Percentiles rank a stretch among this genome's conserved stretches.
These are phyloP conservation scores for Mallotus nudiflorus DNA, from an alignment of 345 rosid genomes.

Conservation along the genomic window DNA sequence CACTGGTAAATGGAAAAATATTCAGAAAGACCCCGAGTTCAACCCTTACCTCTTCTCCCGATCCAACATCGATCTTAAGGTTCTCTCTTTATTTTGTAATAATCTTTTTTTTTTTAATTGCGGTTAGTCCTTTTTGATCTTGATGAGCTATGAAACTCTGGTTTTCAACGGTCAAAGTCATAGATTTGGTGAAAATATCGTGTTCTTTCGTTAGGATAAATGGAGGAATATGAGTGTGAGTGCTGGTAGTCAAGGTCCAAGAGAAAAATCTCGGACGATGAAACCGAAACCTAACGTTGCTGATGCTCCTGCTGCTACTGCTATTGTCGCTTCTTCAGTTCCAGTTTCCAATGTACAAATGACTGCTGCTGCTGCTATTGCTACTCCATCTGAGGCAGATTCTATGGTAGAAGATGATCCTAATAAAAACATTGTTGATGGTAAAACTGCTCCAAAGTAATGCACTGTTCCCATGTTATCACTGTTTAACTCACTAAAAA, in stretches of 20 bases:
- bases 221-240: slow-evolving; percentile 87
- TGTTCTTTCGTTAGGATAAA: slow-evolving; percentile 56
- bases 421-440: slow-evolving; percentile 19
- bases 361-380: slow-evolving; percentile 15
- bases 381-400: slow-evolving; percentile 32
- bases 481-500: too few relatives aligned
- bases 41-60: slow-evolving; percentile 52
- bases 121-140: too few relatives aligned
- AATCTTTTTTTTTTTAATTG: background rate
- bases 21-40: slow-evolving; percentile 67
- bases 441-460: slow-evolving; percentile 49
- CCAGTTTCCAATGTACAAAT: slow-evolving; percentile 6
- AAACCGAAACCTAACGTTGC: slow-evolving; percentile 44
- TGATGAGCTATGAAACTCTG: too few relatives aligned
- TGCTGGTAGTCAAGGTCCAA: slow-evolving; percentile 48
- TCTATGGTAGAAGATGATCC: slow-evolving; percentile 23
- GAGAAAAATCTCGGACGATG: slow-evolving; percentile 54
- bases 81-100: slow-evolving; percentile 18
- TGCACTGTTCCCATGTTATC: background rate
- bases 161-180: background rate
- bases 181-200: background rate
- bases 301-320: slow-evolving; percentile 30
- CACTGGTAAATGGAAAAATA: slow-evolving; percentile 70
- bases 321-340: slow-evolving; percentile 26
- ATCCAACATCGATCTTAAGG: slow-evolving; percentile 87